A percentile compares a stretch with the other conserved stretches of the same genome.
Evolutionary conservation across 2,329 filamentous ascomycete genomes (phyloP).

Genomic region (Ophiostoma montium): DNA sequence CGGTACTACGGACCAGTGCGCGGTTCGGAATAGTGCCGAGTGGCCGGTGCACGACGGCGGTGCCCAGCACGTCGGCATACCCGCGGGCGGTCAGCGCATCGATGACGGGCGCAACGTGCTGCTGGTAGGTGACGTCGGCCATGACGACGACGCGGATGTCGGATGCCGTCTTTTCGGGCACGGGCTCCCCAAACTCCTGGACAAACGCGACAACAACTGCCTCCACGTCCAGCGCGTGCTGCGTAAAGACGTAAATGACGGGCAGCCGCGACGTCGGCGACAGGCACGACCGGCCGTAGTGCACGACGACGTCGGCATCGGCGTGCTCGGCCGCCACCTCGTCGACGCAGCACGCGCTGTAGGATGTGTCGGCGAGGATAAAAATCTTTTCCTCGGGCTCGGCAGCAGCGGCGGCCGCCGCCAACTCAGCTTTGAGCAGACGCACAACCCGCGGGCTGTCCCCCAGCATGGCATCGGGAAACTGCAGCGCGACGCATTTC

Average conservation of each 20-base stretch:
- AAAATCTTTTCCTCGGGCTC: slow-evolving; percentile 41
- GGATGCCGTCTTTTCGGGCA: slow-evolving; percentile 21
- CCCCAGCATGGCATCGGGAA: slow-evolving; percentile 81
- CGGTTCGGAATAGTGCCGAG: slow-evolving; percentile 75
- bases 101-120: slow-evolving; percentile 51
- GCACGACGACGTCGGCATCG: slow-evolving; percentile 78
- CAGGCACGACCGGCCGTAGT: slow-evolving; percentile 85
- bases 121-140: slow-evolving; percentile 78
- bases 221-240: slow-evolving; percentile 50
- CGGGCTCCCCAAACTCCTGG: slow-evolving; percentile 49
- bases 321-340: slow-evolving; percentile 93
- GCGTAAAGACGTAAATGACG: slow-evolving; percentile 83
- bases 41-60: slow-evolving; percentile 63
- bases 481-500: slow-evolving; percentile 76
- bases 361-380: slow-evolving; percentile 89
- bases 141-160: slow-evolving; percentile 54
- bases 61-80: slow-evolving; percentile 57
- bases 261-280: slow-evolving; percentile 79
- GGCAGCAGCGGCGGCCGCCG: slow-evolving; percentile 5
- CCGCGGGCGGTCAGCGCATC: slow-evolving; percentile 41
- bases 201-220: slow-evolving; percentile 46
- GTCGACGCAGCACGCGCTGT: slow-evolving; percentile 93
- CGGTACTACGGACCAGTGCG: slow-evolving; percentile 34
- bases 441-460: slow-evolving; percentile 74
- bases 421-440: slow-evolving; percentile 32